A percentile compares a stretch with the other conserved stretches of the same genome.
Evolutionary conservation across 2,329 filamentous ascomycete species (phyloP).

Genomic region (Rutstroemia sp.): DNA sequence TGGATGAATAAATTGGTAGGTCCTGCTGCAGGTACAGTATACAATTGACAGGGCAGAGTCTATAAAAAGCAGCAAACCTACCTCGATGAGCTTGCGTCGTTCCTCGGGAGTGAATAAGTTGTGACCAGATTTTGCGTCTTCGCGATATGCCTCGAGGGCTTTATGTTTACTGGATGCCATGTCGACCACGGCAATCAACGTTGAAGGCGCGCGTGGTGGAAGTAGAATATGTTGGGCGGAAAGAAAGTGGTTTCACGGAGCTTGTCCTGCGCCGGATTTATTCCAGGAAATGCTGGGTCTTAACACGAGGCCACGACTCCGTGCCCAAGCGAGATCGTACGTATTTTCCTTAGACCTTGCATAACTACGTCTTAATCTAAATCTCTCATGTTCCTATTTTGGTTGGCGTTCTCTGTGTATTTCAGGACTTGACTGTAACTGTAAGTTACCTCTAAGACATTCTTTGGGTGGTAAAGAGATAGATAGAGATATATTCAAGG

Average conservation of each 20-base stretch:
- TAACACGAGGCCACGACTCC: constrained; percentile 1
- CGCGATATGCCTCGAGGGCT: constrained; percentile 33
- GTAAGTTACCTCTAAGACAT: too few species aligned
- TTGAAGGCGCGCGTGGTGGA: too few species aligned
- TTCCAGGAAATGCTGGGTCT: not conserved
- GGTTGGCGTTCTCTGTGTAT: too few species aligned
- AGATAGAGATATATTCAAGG: too few species aligned
- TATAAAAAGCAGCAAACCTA: constrained; percentile 18
- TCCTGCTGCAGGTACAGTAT: constrained; percentile 6
- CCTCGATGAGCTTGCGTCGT: constrained; percentile 39
- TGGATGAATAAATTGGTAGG: constrained; percentile 2
- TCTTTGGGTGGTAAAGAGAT: too few species aligned
- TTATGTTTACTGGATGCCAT: constrained; percentile 5
- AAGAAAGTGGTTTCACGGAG: too few species aligned
- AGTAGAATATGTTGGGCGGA: too few species aligned
- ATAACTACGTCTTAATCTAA: too few species aligned
- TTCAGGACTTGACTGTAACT: too few species aligned
- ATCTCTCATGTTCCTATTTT: too few species aligned
- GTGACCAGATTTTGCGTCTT: constrained; percentile 38
- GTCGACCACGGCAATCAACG: not conserved
- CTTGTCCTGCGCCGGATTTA: not conserved
- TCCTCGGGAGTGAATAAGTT: constrained; percentile 37
- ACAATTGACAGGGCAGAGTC: not conserved
- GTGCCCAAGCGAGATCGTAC: constrained; percentile 5
- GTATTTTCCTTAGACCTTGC: not conserved